These are phyloP conservation scores for Triticum aestivum DNA, from an alignment of 176 grass and related monocot species.

Conservation along the genomic window DNA sequence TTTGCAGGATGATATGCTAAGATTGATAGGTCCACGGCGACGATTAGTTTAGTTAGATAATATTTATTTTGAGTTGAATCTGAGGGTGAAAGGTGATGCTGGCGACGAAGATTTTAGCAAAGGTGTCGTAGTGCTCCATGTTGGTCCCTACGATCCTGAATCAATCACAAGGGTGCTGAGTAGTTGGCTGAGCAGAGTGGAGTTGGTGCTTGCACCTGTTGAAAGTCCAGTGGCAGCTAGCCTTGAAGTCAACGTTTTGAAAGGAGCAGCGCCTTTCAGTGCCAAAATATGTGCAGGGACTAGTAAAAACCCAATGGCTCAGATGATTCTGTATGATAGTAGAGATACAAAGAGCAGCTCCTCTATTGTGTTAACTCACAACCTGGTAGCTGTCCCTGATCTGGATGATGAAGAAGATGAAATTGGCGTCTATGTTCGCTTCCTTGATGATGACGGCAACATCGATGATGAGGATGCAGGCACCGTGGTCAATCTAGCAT, in stretches of 20 bases:
- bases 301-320: background rate
- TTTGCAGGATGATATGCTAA: background rate
- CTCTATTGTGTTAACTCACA: background rate
- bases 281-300: background rate
- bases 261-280: background rate
- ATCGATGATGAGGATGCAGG: background rate
- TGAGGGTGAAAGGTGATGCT: too few relatives aligned
- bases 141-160: background rate
- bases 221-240: background rate
- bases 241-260: background rate
- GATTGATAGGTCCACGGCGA: too few relatives aligned
- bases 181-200: background rate
- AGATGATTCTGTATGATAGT: background rate
- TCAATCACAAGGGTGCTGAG: background rate
- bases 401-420: background rate
- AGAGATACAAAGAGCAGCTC: background rate
- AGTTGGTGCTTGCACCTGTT: background rate
- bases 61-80: too few relatives aligned
- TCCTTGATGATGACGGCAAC: background rate
- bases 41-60: too few relatives aligned
- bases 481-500: too few relatives aligned
- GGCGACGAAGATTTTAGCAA: too few relatives aligned
- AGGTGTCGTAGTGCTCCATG: background rate
- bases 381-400: background rate
- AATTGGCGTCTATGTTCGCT: background rate